Evolutionary conservation across 352 stramenopile species (phyloP).

Genomic region (Phytophthora agathidicida): DNA sequence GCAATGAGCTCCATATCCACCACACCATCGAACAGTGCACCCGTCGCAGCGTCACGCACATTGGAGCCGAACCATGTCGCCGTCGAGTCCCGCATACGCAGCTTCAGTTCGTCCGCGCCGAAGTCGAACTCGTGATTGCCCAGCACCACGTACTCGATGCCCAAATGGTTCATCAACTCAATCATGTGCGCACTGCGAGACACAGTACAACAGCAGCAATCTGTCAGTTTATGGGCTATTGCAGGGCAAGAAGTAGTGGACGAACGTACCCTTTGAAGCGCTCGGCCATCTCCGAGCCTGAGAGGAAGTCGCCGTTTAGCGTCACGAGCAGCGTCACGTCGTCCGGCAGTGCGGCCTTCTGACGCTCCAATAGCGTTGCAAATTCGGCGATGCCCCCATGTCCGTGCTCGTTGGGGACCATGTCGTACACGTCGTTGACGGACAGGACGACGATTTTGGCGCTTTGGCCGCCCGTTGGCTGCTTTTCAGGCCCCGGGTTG

Average conservation of each 20-base stretch:
- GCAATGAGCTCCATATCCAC: constrained; percentile 59
- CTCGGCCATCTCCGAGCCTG: constrained; percentile 64
- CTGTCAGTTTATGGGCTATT: neutral
- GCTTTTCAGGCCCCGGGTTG: constrained; percentile 9
- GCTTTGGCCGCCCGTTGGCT: constrained; percentile 23
- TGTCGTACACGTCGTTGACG: constrained; percentile 82
- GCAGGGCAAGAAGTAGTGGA: no score
- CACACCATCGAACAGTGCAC: constrained; percentile 41
- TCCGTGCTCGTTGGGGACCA: constrained; percentile 67
- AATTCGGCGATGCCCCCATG: constrained; percentile 66
- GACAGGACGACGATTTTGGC: constrained; percentile 62
- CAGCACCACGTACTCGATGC: constrained; percentile 75
- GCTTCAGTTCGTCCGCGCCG: constrained; percentile 50
- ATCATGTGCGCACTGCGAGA: constrained; percentile 72
- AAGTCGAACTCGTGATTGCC: constrained; percentile 89
- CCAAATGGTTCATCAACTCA: constrained; percentile 75
- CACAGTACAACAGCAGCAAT: neutral
- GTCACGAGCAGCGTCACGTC: constrained; percentile 70
- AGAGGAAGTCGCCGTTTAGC: constrained; percentile 83
- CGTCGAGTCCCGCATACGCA: constrained; percentile 59
- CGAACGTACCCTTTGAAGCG: constrained; percentile 63
- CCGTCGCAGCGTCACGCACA: constrained; percentile 49
- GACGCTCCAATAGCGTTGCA: constrained; percentile 60
- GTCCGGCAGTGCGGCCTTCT: constrained; percentile 44
- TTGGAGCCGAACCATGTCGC: constrained; percentile 85